These are phyloP conservation scores for Coemansia asiatica DNA, from an alignment of 192 early-diverging fungal species.

Conservation along the genomic window DNA sequence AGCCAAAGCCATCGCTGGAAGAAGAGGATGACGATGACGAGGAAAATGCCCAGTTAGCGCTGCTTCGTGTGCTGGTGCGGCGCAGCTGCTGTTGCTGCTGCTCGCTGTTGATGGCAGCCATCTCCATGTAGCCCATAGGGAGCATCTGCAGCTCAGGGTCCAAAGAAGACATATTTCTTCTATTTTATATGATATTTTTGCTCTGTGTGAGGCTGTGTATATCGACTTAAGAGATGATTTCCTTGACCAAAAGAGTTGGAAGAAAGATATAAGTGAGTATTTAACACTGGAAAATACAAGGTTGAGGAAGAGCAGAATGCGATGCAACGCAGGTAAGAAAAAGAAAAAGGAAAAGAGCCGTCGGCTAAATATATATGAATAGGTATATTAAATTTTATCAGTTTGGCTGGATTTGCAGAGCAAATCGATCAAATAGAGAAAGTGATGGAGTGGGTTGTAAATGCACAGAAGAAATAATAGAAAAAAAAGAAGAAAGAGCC, in stretches of 20 bases:
- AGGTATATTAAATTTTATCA: too few relatives aligned
- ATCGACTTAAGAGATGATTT: neutral
- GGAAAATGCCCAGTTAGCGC: neutral
- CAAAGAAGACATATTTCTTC: neutral
- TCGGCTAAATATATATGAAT: neutral
- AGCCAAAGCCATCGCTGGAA: conserved; percentile 42
- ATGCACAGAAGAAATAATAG: neutral
- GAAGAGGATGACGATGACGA: neutral
- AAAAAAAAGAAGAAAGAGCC: neutral
- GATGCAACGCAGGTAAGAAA: neutral
- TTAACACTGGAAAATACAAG: neutral
- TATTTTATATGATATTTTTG: neutral
- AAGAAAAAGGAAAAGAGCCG: neutral
- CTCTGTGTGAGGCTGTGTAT: neutral
- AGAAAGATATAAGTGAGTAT: too few relatives aligned
- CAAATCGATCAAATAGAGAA: neutral
- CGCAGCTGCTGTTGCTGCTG: conserved; percentile 6
- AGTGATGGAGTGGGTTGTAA: neutral
- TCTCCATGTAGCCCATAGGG: neutral
- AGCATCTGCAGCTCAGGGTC: neutral
- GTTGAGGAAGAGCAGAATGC: neutral
- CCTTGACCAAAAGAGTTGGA: neutral
- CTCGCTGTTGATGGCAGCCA: conserved; percentile 1
- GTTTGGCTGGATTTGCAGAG: neutral
- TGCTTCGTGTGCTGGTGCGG: neutral